These are phyloP conservation scores for Aspergillus quadricinctus DNA, from an alignment of 2,329 filamentous ascomycete species.

Conservation along the genomic window DNA sequence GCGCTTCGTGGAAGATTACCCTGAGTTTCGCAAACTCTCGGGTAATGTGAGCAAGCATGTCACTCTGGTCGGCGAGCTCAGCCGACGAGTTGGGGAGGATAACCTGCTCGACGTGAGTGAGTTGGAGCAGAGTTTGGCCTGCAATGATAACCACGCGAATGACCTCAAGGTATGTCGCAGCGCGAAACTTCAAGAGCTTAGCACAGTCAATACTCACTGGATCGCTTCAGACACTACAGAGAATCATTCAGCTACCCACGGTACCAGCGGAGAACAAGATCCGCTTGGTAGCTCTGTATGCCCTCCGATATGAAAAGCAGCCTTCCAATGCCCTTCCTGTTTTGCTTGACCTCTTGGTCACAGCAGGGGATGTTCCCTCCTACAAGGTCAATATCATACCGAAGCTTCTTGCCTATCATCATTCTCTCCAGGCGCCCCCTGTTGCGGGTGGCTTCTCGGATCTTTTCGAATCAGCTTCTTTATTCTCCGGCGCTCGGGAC, in stretches of 20 bases:
- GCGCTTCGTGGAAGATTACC: conserved; percentile 97
- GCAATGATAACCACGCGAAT: conserved; percentile 87
- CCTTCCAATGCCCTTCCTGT: conserved; percentile 78
- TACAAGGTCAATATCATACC: conserved; percentile 74
- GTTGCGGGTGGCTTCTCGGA: conserved; percentile 78
- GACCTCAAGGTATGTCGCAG: conserved; percentile 71
- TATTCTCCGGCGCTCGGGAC: conserved; percentile 82
- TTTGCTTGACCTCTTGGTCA: conserved; percentile 78
- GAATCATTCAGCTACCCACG: conserved; percentile 72
- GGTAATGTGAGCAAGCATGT: conserved; percentile 99
- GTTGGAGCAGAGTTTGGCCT: conserved; percentile 92
- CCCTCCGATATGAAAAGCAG: conserved; percentile 83
- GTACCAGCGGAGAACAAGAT: conserved; percentile 82
- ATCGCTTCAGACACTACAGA: conserved; percentile 67
- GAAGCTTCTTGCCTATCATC: conserved; percentile 79
- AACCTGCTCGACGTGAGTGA: conserved; percentile 94
- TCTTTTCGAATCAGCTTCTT: conserved; percentile 84
- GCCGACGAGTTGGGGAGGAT: conserved; percentile 78
- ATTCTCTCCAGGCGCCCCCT: conserved; percentile 75
- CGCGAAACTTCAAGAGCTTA: background rate
- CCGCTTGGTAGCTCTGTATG: conserved; percentile 87
- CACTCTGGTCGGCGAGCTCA: conserved; percentile 89
- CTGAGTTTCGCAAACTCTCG: conserved; percentile 93
- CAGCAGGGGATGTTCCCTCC: conserved; percentile 74
- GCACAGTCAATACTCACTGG: background rate